Base-by-base conservation (phyloP, 2,329 filamentous ascomycete genomes). In the Talaromyces islandicus region DNA sequence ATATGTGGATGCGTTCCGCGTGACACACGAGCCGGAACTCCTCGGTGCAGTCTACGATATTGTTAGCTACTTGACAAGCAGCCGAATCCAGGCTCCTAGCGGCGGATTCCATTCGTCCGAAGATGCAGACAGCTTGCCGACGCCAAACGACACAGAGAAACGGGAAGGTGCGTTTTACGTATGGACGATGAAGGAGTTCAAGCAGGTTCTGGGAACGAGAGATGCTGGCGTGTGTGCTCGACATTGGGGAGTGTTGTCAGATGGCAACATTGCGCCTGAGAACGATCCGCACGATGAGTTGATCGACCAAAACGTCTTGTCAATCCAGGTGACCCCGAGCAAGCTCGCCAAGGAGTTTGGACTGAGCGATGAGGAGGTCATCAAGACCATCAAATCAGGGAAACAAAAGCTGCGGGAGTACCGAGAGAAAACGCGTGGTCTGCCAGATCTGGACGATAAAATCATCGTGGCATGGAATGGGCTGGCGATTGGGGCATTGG, bases 231-330 rank as follows among this genome's bases (percentile, higher is more conserved):
- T 96, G 17, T 87, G 90, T 30, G 90, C 91, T 0, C 86, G 86
- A 4, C 91, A 96, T 73, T 97, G 91, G 85, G 89, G 90, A 62
- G 88, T 97, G 14, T 83, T 85, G 32, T 83, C 90, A 46, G 87
- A 95, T 66, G 94, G 94, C 51, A 97, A 99, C 68, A 88, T 99
- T 1, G 84, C 87, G 35, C 86, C 88, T 3, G 85, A 88, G 59
- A 86, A 93, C 66, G 94, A 99, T 70, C 88, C 90, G 0, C 90
- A 96, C 68, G 93, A 97, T 70, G 93, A 97, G 69, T 93, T 97
- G 62, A 88, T 96, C 69, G 92, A 93, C 68, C 91, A 96, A 71
- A 99, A 97, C 69, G 92, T 96, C 5, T 77, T 97, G 1, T 85
- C 86, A 41, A 82, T 96, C 27, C 84, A 84, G 38, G 86, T 83